Percentiles rank a stretch among this genome's conserved stretches.
Evolutionary conservation across 2,329 filamentous ascomycete species (phyloP).

Genomic region (Fonsecaea monophora): DNA sequence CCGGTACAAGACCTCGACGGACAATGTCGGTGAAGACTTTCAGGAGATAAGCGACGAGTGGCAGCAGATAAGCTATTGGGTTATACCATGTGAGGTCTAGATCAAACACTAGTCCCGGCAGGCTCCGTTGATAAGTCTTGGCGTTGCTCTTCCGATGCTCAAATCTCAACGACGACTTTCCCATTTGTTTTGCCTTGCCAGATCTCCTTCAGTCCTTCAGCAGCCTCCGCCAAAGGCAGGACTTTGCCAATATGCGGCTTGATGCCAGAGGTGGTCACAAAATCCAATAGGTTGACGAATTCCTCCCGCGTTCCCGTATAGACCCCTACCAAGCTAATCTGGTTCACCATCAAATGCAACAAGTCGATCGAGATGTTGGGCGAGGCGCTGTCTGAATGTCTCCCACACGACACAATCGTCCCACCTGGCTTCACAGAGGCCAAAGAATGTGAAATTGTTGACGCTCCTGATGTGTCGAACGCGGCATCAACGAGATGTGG

Average conservation of each 20-base stretch:
- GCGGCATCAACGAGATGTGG: slow-evolving; percentile 32
- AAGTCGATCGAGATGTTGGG: slow-evolving; percentile 21
- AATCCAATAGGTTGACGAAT: slow-evolving; percentile 30
- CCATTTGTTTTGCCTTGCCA: slow-evolving; percentile 30
- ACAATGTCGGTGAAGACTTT: neutral
- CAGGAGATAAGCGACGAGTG: neutral
- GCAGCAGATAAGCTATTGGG: neutral
- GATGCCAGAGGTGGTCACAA: slow-evolving; percentile 25
- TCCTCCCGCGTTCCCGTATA: slow-evolving; percentile 34
- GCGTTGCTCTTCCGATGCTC: neutral
- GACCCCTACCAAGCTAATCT: slow-evolving; percentile 26
- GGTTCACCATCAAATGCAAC: slow-evolving; percentile 23
- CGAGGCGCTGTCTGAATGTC: slow-evolving; percentile 28
- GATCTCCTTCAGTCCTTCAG: slow-evolving; percentile 30
- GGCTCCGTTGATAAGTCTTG: neutral
- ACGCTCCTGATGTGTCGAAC: slow-evolving; percentile 29
- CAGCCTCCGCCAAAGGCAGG: slow-evolving; percentile 24
- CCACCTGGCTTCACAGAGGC: slow-evolving; percentile 29
- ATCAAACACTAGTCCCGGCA: neutral
- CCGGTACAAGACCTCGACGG: neutral
- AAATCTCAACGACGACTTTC: slow-evolving; percentile 29
- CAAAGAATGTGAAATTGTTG: slow-evolving; percentile 30
- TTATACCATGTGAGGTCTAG: neutral
- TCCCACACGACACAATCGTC: slow-evolving; percentile 29
- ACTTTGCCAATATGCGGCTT: slow-evolving; percentile 33